Percentiles rank a stretch among this genome's conserved stretches.
Evolutionary conservation across 441 rosid species (phyloP).

Genomic region (Populus trichocarpa): DNA sequence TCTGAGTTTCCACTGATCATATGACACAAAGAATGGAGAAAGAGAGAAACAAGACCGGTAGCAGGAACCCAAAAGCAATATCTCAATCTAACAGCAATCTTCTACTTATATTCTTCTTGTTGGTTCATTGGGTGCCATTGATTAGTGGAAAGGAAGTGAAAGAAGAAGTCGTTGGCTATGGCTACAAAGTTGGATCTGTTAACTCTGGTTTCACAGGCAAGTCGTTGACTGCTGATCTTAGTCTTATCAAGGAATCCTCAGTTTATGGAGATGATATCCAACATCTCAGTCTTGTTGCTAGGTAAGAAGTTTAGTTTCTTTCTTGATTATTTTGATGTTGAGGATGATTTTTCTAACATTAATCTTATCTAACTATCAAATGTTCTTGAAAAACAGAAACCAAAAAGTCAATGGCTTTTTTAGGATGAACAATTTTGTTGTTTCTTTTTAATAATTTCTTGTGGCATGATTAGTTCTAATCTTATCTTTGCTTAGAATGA

Average conservation of each 20-base stretch:
- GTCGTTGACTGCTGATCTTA: conserved; percentile 45
- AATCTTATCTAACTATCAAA: neutral
- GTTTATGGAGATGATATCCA: conserved; percentile 49
- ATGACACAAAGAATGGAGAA: neutral
- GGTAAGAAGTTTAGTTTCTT: conserved; percentile 24
- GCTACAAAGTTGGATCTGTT: conserved; percentile 44
- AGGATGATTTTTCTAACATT: neutral
- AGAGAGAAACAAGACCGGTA: neutral
- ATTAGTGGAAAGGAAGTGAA: conserved; percentile 4
- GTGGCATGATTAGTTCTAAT: neutral
- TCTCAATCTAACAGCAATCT: too few species aligned
- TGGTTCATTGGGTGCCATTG: neutral
- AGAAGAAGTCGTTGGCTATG: conserved; percentile 40
- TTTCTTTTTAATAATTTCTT: too few species aligned
- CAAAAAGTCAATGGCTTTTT: neutral
- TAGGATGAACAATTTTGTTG: neutral
- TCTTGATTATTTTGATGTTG: neutral
- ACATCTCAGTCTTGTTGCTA: conserved; percentile 44
- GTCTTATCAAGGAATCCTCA: conserved; percentile 42
- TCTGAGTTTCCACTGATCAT: neutral
- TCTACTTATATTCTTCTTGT: neutral
- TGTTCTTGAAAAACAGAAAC: neutral
- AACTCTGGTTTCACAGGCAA: conserved; percentile 12
- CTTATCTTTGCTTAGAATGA: neutral
- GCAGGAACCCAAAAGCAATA: neutral